Base-by-base conservation (phyloP, 1,284 basidiomycete species). In the Trichosporon faecale region DNA sequence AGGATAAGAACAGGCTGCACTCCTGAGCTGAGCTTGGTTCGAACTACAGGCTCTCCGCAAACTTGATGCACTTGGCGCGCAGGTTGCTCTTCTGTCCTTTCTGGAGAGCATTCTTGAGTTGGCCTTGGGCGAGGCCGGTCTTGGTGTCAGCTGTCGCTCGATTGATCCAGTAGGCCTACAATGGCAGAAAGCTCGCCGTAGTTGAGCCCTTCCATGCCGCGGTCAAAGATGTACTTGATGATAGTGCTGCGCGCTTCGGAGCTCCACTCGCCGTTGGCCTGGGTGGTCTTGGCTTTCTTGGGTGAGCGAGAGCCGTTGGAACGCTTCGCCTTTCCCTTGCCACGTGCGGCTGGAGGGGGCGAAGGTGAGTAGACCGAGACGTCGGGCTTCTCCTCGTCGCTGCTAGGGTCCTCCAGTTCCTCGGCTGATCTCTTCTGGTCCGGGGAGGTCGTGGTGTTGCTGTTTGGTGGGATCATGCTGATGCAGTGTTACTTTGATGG, bases 51-150 rank as follows among this genome's bases (percentile, higher is more conserved):
- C 18, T 21, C 57, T 61, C 57, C 27, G 29, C 57, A 29, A n/a
- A 61, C 57, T 33, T 61, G 29, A 61, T 12, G 23, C 18, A 29
- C 70, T 76, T 76, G 66, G 76, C 75, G 44, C 77, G 72, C 8
- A 79, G 49, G 60, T 76, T 76, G 0, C 76, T 74, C 69, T 74
- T 77, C 29, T 67, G 73, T 0, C 75, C 76, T 11, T 71, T 69
- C 64, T 76, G 75, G 16, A 75, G 75, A 14, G 77, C 76, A 65
- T 79, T 77, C 5, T 64, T 65, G 25, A 79, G 29, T 60, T 76
- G 74, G 21, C 44, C 35, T 9, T 65, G 60, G 27, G 70, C 71
- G n/a, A 76, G 57, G 12, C 70, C 74, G 40, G 73, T 68, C 76
- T 76, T 76, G 66, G 8, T 7, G 61, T 66, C 65, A 64, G 65